Evolutionary conservation across 73 alveolate species (phyloP), one percentile per base, ranked within the genome.

Genomic region (Paramecium pentaurelia): DNA sequence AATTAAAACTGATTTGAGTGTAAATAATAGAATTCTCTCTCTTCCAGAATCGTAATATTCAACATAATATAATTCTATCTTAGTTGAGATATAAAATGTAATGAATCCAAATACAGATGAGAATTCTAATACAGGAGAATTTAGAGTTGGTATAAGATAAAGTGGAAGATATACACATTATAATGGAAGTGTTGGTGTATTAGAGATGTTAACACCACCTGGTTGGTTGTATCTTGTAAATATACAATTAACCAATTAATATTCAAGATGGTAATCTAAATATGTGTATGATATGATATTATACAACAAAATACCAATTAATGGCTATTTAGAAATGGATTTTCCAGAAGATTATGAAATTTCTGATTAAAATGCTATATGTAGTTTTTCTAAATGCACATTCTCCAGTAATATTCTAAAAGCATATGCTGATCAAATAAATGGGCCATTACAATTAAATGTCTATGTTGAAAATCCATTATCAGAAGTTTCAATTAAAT

Each of bases 191-290:
- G 91, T 68, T 27, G 88, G 86, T 22, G 94, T 89, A 2, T 73
- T 89, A n/a, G 94, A 89, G 68, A 89, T 89, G 94, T 14, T 89
- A 20, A 20, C 60, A 45, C 80, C 94, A 25, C 94, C 94, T 70
- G 94, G 92, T 3, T 89, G 94, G 94, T 42, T 83, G 2, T 71
- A 60, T 42, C 37, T 89, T 11, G 54, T 28, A 1, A 89, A 42
- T 44, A 27, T 89, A 5, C 28, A 84, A 0, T 37, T 71, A 38
- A 60, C 92, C n/a, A 89, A 71, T 73, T 2, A 58, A 44, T 89
- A 71, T 28, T 71, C 92, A 2, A 70, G 94, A 71, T 89, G 77
- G 91, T 8, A 64, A 71, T 77, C 94, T 6, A 27, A 73, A 47
- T 89, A 89, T 71, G 44, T 37, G 7, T 89, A 34, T 27, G 77